Evolutionary conservation across 148 eudicot genomes (phyloP).

Genomic region (Talinum fruticosum): DNA sequence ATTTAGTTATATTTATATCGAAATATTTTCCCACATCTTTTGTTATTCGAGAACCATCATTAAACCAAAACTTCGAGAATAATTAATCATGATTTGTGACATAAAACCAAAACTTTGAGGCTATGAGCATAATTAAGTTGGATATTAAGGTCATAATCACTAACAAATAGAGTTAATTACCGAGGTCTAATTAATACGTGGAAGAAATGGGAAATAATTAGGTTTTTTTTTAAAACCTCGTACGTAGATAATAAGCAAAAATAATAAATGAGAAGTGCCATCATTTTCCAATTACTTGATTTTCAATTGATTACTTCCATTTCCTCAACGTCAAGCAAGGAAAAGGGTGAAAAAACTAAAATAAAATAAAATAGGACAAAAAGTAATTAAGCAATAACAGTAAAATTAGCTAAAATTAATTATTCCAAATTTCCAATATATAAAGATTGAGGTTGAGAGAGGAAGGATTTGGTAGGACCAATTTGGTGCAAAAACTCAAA

Average conservation of each 20-base stretch:
- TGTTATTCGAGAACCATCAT: too few relatives aligned
- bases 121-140: not conserved
- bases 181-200: conserved; percentile 9
- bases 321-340: not conserved
- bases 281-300: conserved; percentile 7
- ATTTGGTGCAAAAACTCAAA: not conserved
- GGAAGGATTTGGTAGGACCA: conserved; percentile 21
- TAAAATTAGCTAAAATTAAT: not conserved
- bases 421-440: not conserved
- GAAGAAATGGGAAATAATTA: conserved; percentile 17
- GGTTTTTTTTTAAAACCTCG: not conserved
- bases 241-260: not conserved
- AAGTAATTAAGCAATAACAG: not conserved
- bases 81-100: not conserved
- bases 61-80: too few relatives aligned
- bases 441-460: not conserved
- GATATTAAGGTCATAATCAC: not conserved
- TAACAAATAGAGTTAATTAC: not conserved
- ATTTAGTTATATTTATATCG: too few relatives aligned
- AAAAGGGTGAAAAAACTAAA: not conserved
- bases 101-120: not conserved
- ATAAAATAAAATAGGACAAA: not conserved
- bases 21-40: too few relatives aligned
- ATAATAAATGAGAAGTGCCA: not conserved
- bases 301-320: not conserved